Evolutionary conservation across 2,329 filamentous ascomycete genomes (phyloP), one percentile per base, ranked within the genome.

Genomic region (Penicillium sp.): DNA sequence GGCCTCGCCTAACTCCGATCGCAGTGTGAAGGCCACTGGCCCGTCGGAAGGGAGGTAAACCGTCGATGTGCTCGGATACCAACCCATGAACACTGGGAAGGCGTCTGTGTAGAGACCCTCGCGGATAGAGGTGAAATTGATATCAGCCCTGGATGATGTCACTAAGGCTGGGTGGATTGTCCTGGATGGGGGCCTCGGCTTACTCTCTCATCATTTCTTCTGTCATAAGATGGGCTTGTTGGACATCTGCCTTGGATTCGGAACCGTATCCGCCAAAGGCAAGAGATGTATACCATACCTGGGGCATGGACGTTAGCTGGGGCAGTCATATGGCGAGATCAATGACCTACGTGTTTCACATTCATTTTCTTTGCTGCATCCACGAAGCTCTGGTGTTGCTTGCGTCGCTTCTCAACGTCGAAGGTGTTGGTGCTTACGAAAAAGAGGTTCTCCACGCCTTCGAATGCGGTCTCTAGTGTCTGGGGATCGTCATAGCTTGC

Each of bases 61-160:
- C 3, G 63, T 70, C 2, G 57, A 63, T 11, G 62, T 69, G 35
- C 54, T 61, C 2, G 72, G 72, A 44, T 73, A 74, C 72, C 72
- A 74, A 52, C 68, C 79, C 2, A 81, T 75, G 66, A 85, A 85
- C 29, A 85, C 70, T 2, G 83, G 82, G 68, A 82, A 85, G 4
- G 80, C 82, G 59, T 87, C 83, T 1, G 77, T 75, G 64, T 86
- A 87, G 32, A 84, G 62, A 0, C 83, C 84, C 64, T 85, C 82
- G 13, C 83, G 78, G 38, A 86, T 68, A 10, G 79, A 75, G 11
- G 82, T 84, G 62, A 78, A 83, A 1, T 74, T 74, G 47, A 83
- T 67, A 4, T 68, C 69, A 3, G 72, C 69, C 23, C 72, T 74
- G 19, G 13, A 8, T 40, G 0, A 56, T 60, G 27, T 56, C 32